Evolutionary conservation across 2,329 filamentous ascomycete genomes (phyloP).

Genomic region (Alternaria burnsii): DNA sequence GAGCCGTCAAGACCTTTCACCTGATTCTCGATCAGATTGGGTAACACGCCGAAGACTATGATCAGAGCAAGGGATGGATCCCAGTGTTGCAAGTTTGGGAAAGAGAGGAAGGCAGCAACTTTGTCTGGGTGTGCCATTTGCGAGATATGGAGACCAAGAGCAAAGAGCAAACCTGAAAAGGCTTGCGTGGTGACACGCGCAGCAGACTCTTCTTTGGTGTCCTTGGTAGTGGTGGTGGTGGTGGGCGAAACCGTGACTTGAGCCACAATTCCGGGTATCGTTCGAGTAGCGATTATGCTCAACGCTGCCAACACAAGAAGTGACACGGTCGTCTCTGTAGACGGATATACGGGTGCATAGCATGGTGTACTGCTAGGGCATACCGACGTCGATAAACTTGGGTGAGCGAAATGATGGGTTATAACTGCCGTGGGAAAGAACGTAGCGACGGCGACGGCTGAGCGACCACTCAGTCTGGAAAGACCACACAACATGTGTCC

Average conservation of each 20-base stretch:
- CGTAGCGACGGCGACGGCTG: conserved; percentile 54
- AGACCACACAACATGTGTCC: conserved; percentile 66
- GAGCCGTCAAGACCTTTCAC: conserved; percentile 36
- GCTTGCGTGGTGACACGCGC: conserved; percentile 53
- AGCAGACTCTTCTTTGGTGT: conserved; percentile 19
- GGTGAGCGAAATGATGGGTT: conserved; percentile 52
- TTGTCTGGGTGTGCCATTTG: conserved; percentile 62
- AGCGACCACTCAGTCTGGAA: conserved; percentile 59
- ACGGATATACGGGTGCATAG: conserved; percentile 58
- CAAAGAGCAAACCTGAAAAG: conserved; percentile 60
- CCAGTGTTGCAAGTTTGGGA: conserved; percentile 53
- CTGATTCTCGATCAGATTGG: conserved; percentile 51
- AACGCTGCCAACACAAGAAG: conserved; percentile 48
- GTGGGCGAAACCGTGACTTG: conserved; percentile 3
- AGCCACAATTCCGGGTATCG: conserved; percentile 34
- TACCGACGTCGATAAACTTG: conserved; percentile 50
- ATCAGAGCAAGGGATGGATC: conserved; percentile 62
- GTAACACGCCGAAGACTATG: conserved; percentile 60
- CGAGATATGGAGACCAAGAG: conserved; percentile 60
- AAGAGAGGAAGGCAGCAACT: conserved; percentile 60
- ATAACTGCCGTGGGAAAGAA: conserved; percentile 47
- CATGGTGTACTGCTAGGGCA: conserved; percentile 54
- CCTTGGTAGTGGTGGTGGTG: background rate
- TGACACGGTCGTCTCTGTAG: conserved; percentile 36
- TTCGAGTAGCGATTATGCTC: conserved; percentile 34